Evolutionary conservation across 208 protist genomes (phyloP).

Genomic region (Trypanosoma cruzi): DNA sequence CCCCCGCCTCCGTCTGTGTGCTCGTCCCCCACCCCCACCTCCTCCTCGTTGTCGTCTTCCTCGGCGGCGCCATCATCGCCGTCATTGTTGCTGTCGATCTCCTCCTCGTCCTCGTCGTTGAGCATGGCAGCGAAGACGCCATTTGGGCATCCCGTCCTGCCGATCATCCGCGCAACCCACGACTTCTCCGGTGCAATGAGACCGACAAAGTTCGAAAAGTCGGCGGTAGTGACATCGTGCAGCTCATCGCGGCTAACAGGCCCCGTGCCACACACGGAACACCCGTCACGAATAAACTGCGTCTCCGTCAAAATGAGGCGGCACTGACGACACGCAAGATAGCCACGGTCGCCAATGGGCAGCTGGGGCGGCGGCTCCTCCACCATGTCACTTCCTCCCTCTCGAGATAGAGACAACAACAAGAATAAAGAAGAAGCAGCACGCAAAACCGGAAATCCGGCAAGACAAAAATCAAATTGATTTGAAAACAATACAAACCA

Average conservation of each 20-base stretch:
- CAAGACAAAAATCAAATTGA: slow-evolving; percentile 22
- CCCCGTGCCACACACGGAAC: slow-evolving; percentile 67
- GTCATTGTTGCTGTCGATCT: slow-evolving; percentile 29
- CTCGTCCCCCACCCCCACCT: slow-evolving; percentile 20
- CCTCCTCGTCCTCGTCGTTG: slow-evolving; percentile 47
- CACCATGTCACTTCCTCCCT: slow-evolving; percentile 3
- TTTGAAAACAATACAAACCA: slow-evolving; percentile 23
- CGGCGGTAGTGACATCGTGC: slow-evolving; percentile 68
- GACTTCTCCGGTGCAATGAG: slow-evolving; percentile 81
- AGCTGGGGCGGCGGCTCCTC: slow-evolving; percentile 77
- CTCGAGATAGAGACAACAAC: slow-evolving; percentile 1
- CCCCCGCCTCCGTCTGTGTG: slow-evolving; percentile 3
- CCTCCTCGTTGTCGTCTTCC: slow-evolving; percentile 30
- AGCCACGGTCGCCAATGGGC: slow-evolving; percentile 60
- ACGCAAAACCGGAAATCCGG: background rate
- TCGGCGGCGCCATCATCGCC: slow-evolving; percentile 39
- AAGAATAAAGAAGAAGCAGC: slow-evolving; percentile 26
- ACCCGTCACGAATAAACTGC: slow-evolving; percentile 80
- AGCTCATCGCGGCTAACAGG: slow-evolving; percentile 62
- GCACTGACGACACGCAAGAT: slow-evolving; percentile 80
- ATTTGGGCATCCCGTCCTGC: slow-evolving; percentile 49
- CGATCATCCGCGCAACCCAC: slow-evolving; percentile 87
- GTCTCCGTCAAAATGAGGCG: slow-evolving; percentile 71
- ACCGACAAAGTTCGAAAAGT: slow-evolving; percentile 87
- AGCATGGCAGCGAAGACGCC: slow-evolving; percentile 80